Evolutionary conservation across 208 protist genomes (phyloP).

Genomic region (Wallacemonas rigidus): DNA sequence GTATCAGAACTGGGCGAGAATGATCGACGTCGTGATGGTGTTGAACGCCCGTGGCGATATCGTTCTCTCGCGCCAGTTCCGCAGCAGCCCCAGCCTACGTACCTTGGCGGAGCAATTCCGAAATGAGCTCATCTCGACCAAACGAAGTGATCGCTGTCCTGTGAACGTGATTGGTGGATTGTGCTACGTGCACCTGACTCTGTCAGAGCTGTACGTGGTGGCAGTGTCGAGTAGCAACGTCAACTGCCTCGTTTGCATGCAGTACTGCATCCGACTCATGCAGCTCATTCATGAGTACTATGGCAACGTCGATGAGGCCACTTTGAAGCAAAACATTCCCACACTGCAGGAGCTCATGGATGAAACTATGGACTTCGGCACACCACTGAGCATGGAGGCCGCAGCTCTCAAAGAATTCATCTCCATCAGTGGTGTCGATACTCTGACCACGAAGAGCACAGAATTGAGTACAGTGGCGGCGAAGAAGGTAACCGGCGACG

Average conservation of each 20-base stretch:
- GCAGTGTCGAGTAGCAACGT: constrained; percentile 92
- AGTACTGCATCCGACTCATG: constrained; percentile 85
- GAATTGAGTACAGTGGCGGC: constrained; percentile 61
- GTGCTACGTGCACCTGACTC: constrained; percentile 92
- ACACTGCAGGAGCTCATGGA: constrained; percentile 98
- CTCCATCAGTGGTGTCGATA: constrained; percentile 66
- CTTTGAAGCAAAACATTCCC: constrained; percentile 96
- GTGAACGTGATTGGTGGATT: constrained; percentile 87
- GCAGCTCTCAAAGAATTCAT: constrained; percentile 94
- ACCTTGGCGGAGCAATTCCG: constrained; percentile 88
- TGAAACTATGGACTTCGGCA: constrained; percentile 98
- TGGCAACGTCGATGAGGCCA: constrained; percentile 89
- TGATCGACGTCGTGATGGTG: constrained; percentile 89
- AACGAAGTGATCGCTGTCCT: constrained; percentile 77
- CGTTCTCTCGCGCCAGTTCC: constrained; percentile 84
- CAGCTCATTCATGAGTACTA: constrained; percentile 94
- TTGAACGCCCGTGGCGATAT: constrained; percentile 89
- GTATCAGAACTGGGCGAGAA: constrained; percentile 17
- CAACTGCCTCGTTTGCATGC: constrained; percentile 86
- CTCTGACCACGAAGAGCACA: constrained; percentile 42
- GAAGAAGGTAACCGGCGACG: constrained; percentile 88
- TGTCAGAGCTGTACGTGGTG: constrained; percentile 93
- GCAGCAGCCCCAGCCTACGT: constrained; percentile 75
- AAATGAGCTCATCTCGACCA: constrained; percentile 76
- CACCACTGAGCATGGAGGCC: constrained; percentile 93